Evolutionary conservation across 2,329 filamentous ascomycete species (phyloP).

Genomic region (Paraconiothyrium sp.): DNA sequence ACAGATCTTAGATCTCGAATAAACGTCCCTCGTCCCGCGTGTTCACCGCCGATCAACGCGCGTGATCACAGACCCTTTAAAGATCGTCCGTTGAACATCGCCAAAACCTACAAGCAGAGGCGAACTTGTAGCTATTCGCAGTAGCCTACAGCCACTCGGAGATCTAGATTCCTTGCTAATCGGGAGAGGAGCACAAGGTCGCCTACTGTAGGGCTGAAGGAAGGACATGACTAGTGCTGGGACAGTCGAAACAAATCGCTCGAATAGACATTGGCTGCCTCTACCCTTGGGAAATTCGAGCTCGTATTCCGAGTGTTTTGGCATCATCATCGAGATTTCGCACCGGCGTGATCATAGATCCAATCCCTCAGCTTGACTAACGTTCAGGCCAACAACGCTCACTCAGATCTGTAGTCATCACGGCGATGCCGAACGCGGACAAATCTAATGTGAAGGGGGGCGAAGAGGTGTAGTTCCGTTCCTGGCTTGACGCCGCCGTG

Average conservation of each 20-base stretch:
- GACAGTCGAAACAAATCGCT: not conserved
- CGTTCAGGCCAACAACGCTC: not conserved
- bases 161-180: constrained; percentile 1
- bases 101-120: constrained; percentile 8
- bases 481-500: not conserved
- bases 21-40: constrained; percentile 18
- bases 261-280: not conserved
- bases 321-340: not conserved
- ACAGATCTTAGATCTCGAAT: constrained; percentile 17
- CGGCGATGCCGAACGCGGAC: constrained; percentile 4
- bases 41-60: not conserved
- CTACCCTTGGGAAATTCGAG: not conserved
- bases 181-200: constrained; percentile 1
- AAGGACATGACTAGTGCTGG: not conserved
- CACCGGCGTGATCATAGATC: not conserved
- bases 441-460: not conserved
- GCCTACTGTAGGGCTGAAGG: constrained; percentile 9
- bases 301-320: not conserved
- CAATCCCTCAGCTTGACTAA: not conserved
- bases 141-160: not conserved
- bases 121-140: not conserved
- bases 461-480: not conserved
- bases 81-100: not conserved
- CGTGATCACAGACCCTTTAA: not conserved
- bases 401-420: constrained; percentile 2